Evolutionary conservation across 2,329 filamentous ascomycete genomes (phyloP).

Genomic region (Colletotrichum tanaceti): DNA sequence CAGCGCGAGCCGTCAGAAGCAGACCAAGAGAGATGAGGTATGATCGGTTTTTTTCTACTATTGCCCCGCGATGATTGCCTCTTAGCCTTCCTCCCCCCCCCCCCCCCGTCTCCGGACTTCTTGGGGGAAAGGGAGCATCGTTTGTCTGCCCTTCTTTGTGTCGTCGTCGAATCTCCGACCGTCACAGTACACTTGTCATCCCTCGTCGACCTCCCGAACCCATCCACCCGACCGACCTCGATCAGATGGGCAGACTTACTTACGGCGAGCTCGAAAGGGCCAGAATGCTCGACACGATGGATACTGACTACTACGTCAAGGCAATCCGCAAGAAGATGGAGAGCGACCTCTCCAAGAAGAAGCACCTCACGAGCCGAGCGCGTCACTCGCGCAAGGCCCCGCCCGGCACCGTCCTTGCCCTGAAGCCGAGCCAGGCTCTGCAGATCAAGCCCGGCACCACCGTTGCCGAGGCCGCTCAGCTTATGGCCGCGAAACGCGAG

Average conservation of each 20-base stretch:
- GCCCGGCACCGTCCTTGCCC: conserved; percentile 92
- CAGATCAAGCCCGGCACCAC: conserved; percentile 97
- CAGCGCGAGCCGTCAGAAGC: conserved; percentile 95
- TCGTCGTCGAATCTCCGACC: conserved; percentile 1
- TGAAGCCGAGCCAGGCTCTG: conserved; percentile 94
- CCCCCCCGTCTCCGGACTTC: background rate
- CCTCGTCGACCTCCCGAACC: background rate
- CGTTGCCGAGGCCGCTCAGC: conserved; percentile 93
- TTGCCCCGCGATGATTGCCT: conserved; percentile 23
- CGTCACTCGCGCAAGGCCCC: conserved; percentile 92
- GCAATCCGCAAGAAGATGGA: conserved; percentile 98
- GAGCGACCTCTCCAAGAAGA: conserved; percentile 98
- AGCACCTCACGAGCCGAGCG: conserved; percentile 80
- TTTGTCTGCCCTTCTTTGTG: background rate
- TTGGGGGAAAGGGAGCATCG: background rate
- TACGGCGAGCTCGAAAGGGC: conserved; percentile 41
- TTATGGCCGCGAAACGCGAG: conserved; percentile 99
- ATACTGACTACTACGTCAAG: conserved; percentile 62
- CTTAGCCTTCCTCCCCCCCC: background rate
- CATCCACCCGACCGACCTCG: background rate
- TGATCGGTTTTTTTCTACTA: conserved; percentile 45
- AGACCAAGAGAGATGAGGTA: conserved; percentile 98
- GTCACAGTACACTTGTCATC: background rate
- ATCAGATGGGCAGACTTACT: conserved; percentile 35
- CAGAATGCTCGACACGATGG: conserved; percentile 40